A percentile compares a stretch with the other conserved stretches of the same genome.
These are phyloP conservation scores for Jackrogersella minutella DNA, from an alignment of 495 filamentous ascomycete species.

Conservation along the genomic window DNA sequence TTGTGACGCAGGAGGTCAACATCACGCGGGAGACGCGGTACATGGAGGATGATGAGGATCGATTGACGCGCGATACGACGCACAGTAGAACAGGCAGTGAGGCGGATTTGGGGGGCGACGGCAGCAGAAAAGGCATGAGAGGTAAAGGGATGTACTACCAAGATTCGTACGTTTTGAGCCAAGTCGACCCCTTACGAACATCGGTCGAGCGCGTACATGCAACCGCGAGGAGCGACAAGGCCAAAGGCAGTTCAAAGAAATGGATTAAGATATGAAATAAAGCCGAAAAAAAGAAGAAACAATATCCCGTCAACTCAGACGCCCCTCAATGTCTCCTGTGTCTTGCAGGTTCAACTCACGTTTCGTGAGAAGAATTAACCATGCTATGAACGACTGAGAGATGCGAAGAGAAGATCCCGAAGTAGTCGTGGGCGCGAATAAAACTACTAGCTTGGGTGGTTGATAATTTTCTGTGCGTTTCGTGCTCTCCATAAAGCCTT, in stretches of 20 bases:
- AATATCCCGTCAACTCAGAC: background rate
- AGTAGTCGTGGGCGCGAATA: background rate
- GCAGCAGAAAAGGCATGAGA: constrained; percentile 7
- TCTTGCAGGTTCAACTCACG: background rate
- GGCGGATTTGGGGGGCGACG: constrained; percentile 10
- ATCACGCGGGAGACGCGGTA: constrained; percentile 43
- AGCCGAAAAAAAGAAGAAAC: too few relatives aligned
- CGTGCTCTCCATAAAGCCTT: constrained; percentile 29
- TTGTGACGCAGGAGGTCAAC: constrained; percentile 45
- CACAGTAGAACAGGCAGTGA: constrained; percentile 33
- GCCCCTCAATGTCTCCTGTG: too few relatives aligned
- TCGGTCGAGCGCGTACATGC: constrained; percentile 25
- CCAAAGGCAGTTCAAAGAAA: constrained; percentile 25
- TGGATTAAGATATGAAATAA: constrained; percentile 35
- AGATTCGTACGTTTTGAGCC: constrained; percentile 38
- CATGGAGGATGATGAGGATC: constrained; percentile 37
- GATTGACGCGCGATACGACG: constrained; percentile 34
- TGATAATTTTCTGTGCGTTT: background rate
- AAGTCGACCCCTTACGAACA: constrained; percentile 37
- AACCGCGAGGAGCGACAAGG: constrained; percentile 26
- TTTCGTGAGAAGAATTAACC: background rate
- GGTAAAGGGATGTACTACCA: constrained; percentile 37
- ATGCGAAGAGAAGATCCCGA: background rate
- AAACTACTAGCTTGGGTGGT: background rate
- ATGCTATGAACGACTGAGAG: background rate